Conservation (phyloP, 257 asterid genomes). For the Fraxinus pennsylvanica region DNA sequence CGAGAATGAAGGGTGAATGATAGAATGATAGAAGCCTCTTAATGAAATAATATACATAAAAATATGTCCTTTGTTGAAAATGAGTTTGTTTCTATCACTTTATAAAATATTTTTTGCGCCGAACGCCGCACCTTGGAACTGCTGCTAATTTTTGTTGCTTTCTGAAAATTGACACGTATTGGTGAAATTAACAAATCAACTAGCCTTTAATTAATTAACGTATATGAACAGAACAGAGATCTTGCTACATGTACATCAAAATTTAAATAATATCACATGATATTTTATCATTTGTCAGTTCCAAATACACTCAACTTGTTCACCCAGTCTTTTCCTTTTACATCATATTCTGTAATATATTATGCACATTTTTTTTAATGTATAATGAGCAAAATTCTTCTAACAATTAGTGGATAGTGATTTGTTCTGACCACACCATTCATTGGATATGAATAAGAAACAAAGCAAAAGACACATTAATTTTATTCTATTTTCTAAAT, state of each 20-base stretch:
- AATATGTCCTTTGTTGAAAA: slow-evolving; percentile 12
- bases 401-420: slow-evolving; percentile 32
- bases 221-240: no score
- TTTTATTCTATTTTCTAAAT: no score
- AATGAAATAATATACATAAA: slow-evolving; percentile 9
- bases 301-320: no score
- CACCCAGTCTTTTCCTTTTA: no score
- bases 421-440: slow-evolving; percentile 24
- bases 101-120: slow-evolving; percentile 55
- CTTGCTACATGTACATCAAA: no score
- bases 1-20: slow-evolving; percentile 17
- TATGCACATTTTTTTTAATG: no score
- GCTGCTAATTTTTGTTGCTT: slow-evolving; percentile 55
- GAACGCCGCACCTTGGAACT: slow-evolving; percentile 98
- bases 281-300: no score
- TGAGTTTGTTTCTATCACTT: slow-evolving; percentile 35
- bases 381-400: no score
- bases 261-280: no score
- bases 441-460: slow-evolving; percentile 10
- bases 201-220: slow-evolving; percentile 29
- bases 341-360: no score
- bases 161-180: slow-evolving; percentile 41
- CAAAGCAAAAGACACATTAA: background rate
- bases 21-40: slow-evolving; percentile 1
- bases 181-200: slow-evolving; percentile 15